Conservation (phyloP, 2,329 filamentous ascomycete genomes). For the Colletotrichum orchidophilum region DNA sequence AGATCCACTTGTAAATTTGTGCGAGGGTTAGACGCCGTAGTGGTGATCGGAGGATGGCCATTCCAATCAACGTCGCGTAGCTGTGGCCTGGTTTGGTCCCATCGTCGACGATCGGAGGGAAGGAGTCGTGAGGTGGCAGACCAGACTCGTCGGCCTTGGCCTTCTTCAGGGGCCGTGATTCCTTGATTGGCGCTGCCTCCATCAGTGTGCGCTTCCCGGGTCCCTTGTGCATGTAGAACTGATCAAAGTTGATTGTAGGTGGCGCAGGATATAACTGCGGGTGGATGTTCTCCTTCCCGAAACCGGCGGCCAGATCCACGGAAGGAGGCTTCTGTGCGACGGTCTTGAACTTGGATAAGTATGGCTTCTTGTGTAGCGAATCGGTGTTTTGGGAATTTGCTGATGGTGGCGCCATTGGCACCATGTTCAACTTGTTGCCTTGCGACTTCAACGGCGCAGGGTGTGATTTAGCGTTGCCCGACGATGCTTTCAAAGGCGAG, state of each 20-base stretch:
- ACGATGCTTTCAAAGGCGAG: slow-evolving; percentile 75
- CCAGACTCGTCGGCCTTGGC: slow-evolving; percentile 65
- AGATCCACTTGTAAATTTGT: slow-evolving; percentile 99
- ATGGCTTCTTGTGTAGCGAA: slow-evolving; percentile 74
- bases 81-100: slow-evolving; percentile 90
- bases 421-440: slow-evolving; percentile 71
- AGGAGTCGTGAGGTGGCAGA: slow-evolving; percentile 79
- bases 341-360: slow-evolving; percentile 68
- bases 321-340: slow-evolving; percentile 60
- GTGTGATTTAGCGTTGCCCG: slow-evolving; percentile 65
- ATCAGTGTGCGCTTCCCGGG: slow-evolving; percentile 70
- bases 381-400: slow-evolving; percentile 67
- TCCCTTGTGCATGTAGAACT: slow-evolving; percentile 59
- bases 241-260: slow-evolving; percentile 59
- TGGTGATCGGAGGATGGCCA: slow-evolving; percentile 91
- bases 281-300: slow-evolving; percentile 67
- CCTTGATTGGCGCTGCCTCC: slow-evolving; percentile 78
- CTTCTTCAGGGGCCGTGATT: slow-evolving; percentile 75
- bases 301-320: slow-evolving; percentile 50
- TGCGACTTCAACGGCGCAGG: slow-evolving; percentile 64
- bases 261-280: slow-evolving; percentile 60
- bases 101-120: slow-evolving; percentile 84
- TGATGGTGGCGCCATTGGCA: slow-evolving; percentile 73
- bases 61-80: slow-evolving; percentile 94
- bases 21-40: slow-evolving; percentile 86